Percentiles rank a stretch among this genome's conserved stretches.
These are phyloP conservation scores for Madurella fahalii DNA, from an alignment of 2,329 filamentous ascomycete genomes.

Conservation along the genomic window DNA sequence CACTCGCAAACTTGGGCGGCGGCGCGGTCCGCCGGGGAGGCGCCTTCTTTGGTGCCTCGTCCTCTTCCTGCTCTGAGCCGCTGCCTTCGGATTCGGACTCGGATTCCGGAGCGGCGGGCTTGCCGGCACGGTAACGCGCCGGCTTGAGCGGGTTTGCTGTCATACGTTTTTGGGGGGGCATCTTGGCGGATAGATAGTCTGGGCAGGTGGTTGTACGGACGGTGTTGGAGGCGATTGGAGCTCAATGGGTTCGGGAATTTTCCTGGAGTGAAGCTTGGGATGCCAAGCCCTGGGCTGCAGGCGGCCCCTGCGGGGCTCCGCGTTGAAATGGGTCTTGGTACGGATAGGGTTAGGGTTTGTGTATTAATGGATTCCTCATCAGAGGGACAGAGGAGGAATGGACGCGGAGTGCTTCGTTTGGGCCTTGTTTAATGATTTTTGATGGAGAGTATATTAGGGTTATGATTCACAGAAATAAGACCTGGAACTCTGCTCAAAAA, in stretches of 20 bases:
- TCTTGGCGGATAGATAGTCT: conserved; percentile 26
- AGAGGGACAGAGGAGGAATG: too few species aligned
- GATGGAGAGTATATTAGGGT: too few species aligned
- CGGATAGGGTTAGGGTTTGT: too few species aligned
- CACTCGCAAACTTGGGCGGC: conserved; percentile 54
- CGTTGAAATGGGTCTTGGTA: background rate
- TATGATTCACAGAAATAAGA: too few species aligned
- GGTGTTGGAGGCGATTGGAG: background rate
- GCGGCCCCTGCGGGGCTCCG: background rate
- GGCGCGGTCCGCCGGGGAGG: conserved; percentile 40
- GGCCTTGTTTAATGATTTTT: too few species aligned
- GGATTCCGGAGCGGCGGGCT: conserved; percentile 55
- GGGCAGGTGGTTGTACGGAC: background rate
- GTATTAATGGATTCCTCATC: too few species aligned
- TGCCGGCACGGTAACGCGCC: conserved; percentile 81
- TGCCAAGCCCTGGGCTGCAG: background rate
- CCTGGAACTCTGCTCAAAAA: too few species aligned
- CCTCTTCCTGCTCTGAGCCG: conserved; percentile 25
- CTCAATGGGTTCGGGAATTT: background rate
- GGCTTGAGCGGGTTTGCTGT: conserved; percentile 84
- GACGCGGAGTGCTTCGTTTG: too few species aligned
- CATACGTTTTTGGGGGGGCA: conserved; percentile 74
- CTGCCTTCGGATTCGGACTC: conserved; percentile 33
- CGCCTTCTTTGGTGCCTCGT: conserved; percentile 11
- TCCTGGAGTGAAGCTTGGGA: background rate